These are phyloP conservation scores for Blastobotrys terrestris DNA, from an alignment of 805 yeast species.

Conservation along the genomic window DNA sequence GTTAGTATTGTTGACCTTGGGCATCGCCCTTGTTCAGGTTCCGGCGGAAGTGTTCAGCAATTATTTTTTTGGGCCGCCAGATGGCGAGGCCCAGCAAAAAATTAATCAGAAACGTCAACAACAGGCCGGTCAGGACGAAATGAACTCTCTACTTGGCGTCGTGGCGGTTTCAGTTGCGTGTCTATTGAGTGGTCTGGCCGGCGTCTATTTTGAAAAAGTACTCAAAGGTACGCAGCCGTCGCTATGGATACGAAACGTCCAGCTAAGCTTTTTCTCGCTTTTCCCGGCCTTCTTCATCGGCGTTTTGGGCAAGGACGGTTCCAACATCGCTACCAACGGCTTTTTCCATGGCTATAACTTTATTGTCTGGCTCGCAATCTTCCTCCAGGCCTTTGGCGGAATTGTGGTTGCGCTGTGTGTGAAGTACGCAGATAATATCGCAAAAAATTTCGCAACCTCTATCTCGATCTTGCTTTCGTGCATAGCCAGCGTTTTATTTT, in stretches of 20 bases:
- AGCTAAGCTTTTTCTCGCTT: conserved; percentile 33
- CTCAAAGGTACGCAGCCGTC: conserved; percentile 32
- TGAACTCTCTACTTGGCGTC: conserved; percentile 27
- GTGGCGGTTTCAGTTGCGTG: conserved; percentile 34
- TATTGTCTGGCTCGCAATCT: conserved; percentile 32
- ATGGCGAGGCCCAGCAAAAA: not conserved
- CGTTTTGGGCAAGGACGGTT: conserved; percentile 30
- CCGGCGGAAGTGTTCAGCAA: conserved; percentile 22
- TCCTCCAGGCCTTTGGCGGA: conserved; percentile 36
- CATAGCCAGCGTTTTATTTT: conserved; percentile 30
- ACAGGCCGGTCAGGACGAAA: conserved; percentile 10
- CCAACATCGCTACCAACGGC: conserved; percentile 28
- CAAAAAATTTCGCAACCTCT: conserved; percentile 38
- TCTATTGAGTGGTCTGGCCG: conserved; percentile 34
- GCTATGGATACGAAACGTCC: conserved; percentile 36
- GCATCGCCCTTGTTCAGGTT: conserved; percentile 35
- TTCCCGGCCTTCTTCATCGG: conserved; percentile 35
- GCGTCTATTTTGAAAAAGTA: conserved; percentile 38
- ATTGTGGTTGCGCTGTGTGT: conserved; percentile 37
- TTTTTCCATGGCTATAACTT: conserved; percentile 34
- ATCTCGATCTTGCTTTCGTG: conserved; percentile 33
- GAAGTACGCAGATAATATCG: conserved; percentile 37
- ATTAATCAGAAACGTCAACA: not conserved
- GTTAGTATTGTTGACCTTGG: conserved; percentile 30
- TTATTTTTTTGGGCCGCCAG: not conserved